Evolutionary conservation across 2,329 filamentous ascomycete genomes (phyloP).

Genomic region (Fusarium illudens): DNA sequence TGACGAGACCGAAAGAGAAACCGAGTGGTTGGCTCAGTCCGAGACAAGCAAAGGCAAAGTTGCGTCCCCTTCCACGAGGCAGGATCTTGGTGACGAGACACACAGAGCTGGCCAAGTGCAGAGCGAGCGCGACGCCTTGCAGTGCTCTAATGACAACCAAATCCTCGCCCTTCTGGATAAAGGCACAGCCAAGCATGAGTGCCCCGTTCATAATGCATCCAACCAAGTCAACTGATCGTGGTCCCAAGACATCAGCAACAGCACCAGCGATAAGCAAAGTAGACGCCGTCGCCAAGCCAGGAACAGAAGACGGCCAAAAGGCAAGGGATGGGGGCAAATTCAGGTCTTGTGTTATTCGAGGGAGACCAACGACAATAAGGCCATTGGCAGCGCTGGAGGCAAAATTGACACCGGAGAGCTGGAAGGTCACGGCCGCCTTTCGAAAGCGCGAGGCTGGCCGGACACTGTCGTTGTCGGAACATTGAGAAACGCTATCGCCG

Average conservation of each 20-base stretch:
- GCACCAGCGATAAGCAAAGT: slow-evolving; percentile 51
- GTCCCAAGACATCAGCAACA: slow-evolving; percentile 50
- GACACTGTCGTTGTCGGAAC: neutral
- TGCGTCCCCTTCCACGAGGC: slow-evolving; percentile 46
- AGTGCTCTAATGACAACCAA: slow-evolving; percentile 51
- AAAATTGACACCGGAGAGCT: slow-evolving; percentile 40
- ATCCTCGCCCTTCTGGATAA: slow-evolving; percentile 43
- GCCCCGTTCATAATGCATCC: slow-evolving; percentile 45
- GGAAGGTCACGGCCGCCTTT: slow-evolving; percentile 34
- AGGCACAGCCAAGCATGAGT: slow-evolving; percentile 46
- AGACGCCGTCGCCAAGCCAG: slow-evolving; percentile 47
- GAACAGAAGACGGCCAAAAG: slow-evolving; percentile 52
- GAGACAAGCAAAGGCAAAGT: slow-evolving; percentile 54
- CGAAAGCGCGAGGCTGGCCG: slow-evolving; percentile 21
- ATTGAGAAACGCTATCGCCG: neutral
- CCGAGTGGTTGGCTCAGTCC: slow-evolving; percentile 58
- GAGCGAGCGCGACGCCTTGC: slow-evolving; percentile 50
- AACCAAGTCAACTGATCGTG: slow-evolving; percentile 44
- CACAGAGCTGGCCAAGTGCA: slow-evolving; percentile 49
- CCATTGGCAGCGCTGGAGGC: slow-evolving; percentile 37
- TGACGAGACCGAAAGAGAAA: slow-evolving; percentile 59
- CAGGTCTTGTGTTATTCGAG: slow-evolving; percentile 51
- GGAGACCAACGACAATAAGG: slow-evolving; percentile 51
- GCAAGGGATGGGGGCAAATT: slow-evolving; percentile 45
- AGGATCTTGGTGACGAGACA: slow-evolving; percentile 47